Conservation (phyloP, 1,284 basidiomycete genomes). For the Cutaneotrichosporon sp. region DNA sequence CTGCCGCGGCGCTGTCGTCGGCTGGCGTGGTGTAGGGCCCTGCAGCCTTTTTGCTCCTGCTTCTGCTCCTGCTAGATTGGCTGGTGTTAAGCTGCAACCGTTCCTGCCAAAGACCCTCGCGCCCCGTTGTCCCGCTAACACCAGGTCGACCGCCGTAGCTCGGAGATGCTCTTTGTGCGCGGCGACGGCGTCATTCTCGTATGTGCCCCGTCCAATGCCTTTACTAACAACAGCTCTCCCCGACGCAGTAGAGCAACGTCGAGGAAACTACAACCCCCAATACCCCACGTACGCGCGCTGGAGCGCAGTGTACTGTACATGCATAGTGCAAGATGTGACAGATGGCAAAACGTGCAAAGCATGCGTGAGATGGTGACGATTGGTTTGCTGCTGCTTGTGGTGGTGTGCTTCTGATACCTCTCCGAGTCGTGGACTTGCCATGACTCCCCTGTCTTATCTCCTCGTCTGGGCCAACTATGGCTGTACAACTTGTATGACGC, state of each 20-base stretch:
- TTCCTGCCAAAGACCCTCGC: too few species aligned
- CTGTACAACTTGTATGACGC: too few species aligned
- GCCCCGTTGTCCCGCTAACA: too few species aligned
- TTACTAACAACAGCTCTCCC: constrained; percentile 13
- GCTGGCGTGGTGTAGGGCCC: not conserved
- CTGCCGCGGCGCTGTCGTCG: not conserved
- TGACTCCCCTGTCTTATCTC: too few species aligned
- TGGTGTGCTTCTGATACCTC: not conserved
- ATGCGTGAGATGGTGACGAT: too few species aligned
- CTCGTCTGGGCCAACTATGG: too few species aligned
- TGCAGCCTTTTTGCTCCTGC: not conserved
- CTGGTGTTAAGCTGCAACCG: not conserved
- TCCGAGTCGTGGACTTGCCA: too few species aligned
- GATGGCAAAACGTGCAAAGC: not conserved
- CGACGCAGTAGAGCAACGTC: constrained; percentile 11
- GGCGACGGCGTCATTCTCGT: constrained; percentile 92
- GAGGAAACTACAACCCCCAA: too few species aligned
- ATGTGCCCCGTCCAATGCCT: constrained; percentile 28
- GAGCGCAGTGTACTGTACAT: constrained; percentile 9
- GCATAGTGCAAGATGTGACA: constrained; percentile 7
- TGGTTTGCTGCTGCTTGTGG: not conserved
- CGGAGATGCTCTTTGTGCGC: constrained; percentile 97
- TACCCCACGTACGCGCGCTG: constrained; percentile 5
- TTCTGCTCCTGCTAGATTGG: too few species aligned
- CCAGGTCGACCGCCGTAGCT: constrained; percentile 85